Base-by-base conservation (phyloP, 192 early-diverging fungal genomes). In the Piromyces sp. region DNA sequence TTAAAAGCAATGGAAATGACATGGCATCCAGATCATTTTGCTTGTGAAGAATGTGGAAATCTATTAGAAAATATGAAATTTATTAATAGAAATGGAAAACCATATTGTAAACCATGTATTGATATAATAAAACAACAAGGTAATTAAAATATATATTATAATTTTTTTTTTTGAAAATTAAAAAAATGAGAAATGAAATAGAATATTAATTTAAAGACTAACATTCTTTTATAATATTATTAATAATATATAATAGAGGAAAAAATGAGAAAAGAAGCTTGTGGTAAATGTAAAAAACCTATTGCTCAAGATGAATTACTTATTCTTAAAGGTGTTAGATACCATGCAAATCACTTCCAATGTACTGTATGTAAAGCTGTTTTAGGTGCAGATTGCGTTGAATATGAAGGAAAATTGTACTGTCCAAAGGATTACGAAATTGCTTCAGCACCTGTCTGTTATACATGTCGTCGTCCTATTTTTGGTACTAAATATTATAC, bases 21-120 rank as follows among this genome's bases (percentile, higher is more conserved):
- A 79, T 90, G 88, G 87, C 89, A 90, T 83, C 78, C 87, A 12
- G 86, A 87, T 19, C 88, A 89, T 58, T 90, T 90, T 80, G 82
- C 83, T 30, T 90, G 85, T 79, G 80, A 37, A 37, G 16, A n/a
- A 30, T 80, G 81, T 79, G 42, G 80, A 84, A 80, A 81, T 83
- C 9, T 42, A 79, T 16, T 90, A 86, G 81, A 82, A 14, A 84
- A 86, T 28, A 79, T 83, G 40, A 84, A 81, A 5, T 90, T 88
- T 80, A 83, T 87, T 38, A 83, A 84, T 58, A 86, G 85, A 37
- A 80, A 89, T 80, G 86, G 82, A 37, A 86, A 87, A 78, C 86
- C 89, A 15, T 87, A 86, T 78, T 89, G 88, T 86, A 85, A 88
- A 82, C 30, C 83, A 16, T 90, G 89, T 80, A 79, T 80, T 80